Conservation (phyloP, 2,329 filamentous ascomycete genomes). For the Botrytis pseudocinerea region DNA sequence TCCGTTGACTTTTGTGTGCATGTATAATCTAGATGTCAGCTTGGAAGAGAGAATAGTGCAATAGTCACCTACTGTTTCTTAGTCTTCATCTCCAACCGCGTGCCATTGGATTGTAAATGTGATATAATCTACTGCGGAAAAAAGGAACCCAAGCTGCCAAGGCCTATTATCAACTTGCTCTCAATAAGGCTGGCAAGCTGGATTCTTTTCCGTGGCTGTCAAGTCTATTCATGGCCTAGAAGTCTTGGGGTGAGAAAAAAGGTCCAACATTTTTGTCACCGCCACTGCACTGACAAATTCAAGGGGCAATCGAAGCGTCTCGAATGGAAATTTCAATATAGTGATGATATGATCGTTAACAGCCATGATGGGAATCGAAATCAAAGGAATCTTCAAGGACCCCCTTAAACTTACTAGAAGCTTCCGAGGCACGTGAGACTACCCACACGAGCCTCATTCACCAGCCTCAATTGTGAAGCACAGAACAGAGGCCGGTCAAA, state of each 20-base stretch:
- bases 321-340: neutral
- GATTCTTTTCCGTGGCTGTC: neutral
- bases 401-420: slow-evolving; percentile 5
- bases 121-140: neutral
- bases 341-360: neutral
- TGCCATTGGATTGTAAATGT: neutral
- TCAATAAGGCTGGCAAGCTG: neutral
- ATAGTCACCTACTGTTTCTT: neutral
- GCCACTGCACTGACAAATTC: neutral
- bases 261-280: neutral
- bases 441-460: neutral
- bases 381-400: neutral
- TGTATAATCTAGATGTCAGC: neutral
- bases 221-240: neutral
- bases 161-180: neutral
- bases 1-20: too few species aligned
- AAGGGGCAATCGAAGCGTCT: neutral
- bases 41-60: neutral
- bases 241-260: neutral
- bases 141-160: neutral
- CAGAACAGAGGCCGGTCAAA: neutral
- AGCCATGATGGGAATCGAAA: neutral
- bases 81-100: neutral
- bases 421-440: slow-evolving; percentile 2
- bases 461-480: neutral